Conservation (phyloP, 352 stramenopile genomes). For the Pythium diclinum region DNA sequence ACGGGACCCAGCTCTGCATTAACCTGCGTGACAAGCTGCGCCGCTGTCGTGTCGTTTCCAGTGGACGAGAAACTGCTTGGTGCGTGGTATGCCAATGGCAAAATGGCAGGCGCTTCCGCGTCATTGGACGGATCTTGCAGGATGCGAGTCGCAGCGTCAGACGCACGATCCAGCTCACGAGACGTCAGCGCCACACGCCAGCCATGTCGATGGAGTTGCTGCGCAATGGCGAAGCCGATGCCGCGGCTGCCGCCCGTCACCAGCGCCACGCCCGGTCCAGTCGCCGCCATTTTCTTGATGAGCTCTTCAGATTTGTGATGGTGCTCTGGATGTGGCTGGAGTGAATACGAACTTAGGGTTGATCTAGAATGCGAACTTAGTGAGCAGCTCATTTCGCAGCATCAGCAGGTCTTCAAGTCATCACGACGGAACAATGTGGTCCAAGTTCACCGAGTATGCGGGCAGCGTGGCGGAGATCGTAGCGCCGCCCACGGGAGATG, state of each 20-base stretch:
- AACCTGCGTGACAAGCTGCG: constrained; percentile 44
- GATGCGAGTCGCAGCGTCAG: constrained; percentile 50
- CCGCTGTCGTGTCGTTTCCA: constrained; percentile 18
- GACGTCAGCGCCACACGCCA: constrained; percentile 78
- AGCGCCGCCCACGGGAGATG: constrained; percentile 40
- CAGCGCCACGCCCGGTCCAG: constrained; percentile 33
- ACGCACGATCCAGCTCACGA: constrained; percentile 47
- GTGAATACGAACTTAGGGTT: constrained; percentile 9
- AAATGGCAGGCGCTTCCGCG: constrained; percentile 20
- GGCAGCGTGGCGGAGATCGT: constrained; percentile 68
- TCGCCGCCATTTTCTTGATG: constrained; percentile 5
- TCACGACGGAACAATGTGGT: constrained; percentile 48
- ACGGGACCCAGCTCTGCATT: constrained; percentile 36
- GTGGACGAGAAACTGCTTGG: constrained; percentile 24
- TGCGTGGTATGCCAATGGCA: constrained; percentile 62
- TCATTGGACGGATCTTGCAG: background rate
- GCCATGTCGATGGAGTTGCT: constrained; percentile 54
- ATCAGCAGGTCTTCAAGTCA: constrained; percentile 3
- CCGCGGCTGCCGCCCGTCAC: constrained; percentile 79
- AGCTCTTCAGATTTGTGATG: background rate
- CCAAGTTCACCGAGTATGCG: constrained; percentile 53
- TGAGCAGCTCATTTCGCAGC: background rate
- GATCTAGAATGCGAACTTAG: constrained; percentile 9
- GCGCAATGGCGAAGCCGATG: constrained; percentile 73
- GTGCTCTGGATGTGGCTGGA: background rate